Evolutionary conservation across 2,329 filamentous ascomycete species (phyloP), one percentile per base, ranked within the genome.

Genomic region (Chrysoporthe cubensis): DNA sequence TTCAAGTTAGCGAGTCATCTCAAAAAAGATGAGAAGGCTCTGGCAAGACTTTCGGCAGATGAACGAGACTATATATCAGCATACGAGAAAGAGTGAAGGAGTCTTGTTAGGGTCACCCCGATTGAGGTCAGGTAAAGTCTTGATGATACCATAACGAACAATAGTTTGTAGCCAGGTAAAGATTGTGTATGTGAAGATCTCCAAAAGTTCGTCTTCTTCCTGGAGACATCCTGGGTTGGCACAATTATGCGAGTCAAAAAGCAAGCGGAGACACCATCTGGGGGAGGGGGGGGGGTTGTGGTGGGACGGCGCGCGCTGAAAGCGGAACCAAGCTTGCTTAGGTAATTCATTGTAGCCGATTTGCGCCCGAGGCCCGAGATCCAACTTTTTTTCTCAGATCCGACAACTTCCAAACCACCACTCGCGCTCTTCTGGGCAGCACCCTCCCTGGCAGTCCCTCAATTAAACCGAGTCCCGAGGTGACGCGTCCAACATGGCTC

Each of bases 401-500:
- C 50, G 26, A 50, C 11, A 52, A 46, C 18, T 26, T 26, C 21
- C 26, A 32, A 57, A 26, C 34, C n/a, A 57, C 21, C 8, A 32
- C 37, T 43, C 14, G 37, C 6, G 26, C 21, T 37, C n/a, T 18
- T 40, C 7, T 9, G 40, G 44, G 11, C 9, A 32, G 40, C 13
- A 9, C n/a, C 14, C n/a, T 54, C 44, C 11, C 13, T 32, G n/a
- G 26, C 11, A 62, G 4, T 42, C 16, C 11, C 16, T 37, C 32
- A 57, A n/a, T 11, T 3, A 21, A 14, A n/a, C 3, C 21, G 21
- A 32, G 9, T 13, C 7, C 11, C 40, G 26, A 60, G 14, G 13
- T 4, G 26, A 40, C 43, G 34, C 4, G 13, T 40, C 43, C 59
- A 58, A 57, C 65, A 70, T 70, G 73, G 71, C 40, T 66, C 68